A percentile compares a stretch with the other conserved stretches of the same genome.
phyloP scores from a whole-genome alignment of 805 yeast genomes.

The Candida germanica region DNA sequence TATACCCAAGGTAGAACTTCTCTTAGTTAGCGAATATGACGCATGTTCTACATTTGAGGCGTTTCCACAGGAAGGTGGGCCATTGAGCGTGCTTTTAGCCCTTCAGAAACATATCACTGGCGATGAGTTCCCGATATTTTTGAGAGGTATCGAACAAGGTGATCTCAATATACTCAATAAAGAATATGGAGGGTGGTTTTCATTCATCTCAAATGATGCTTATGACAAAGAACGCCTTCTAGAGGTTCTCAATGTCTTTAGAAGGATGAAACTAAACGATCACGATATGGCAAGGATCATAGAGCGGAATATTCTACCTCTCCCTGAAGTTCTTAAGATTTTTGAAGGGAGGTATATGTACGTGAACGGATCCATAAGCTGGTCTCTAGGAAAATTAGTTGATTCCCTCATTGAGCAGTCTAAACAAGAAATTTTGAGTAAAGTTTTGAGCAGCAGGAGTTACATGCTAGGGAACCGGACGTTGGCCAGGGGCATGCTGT shows the following conservation, averaged over 20 bases:
- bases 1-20: neutral
- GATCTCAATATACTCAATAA: neutral
- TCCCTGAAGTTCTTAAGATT: neutral
- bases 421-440: neutral
- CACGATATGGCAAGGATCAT: conserved; percentile 2
- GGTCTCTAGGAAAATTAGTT: neutral
- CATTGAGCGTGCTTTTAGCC: neutral
- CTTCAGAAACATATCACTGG: neutral
- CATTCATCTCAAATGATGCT: conserved; percentile 1
- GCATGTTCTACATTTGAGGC: neutral
- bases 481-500: neutral
- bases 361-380: neutral
- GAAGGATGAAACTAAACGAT: conserved; percentile 5
- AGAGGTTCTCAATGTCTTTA: neutral
- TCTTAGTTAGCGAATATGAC: neutral
- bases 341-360: neutral
- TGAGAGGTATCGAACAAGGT: neutral
- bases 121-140: neutral
- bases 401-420: neutral
- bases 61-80: neutral
- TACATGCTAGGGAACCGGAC: too few species aligned
- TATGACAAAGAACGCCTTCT: neutral
- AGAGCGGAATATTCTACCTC: neutral
- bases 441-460: too few species aligned
- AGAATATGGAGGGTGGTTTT: conserved; percentile 9